Evolutionary conservation across 116 monocot genomes (phyloP), one percentile per base, ranked within the genome.

Genomic region (Trichopus zeylanicus): DNA sequence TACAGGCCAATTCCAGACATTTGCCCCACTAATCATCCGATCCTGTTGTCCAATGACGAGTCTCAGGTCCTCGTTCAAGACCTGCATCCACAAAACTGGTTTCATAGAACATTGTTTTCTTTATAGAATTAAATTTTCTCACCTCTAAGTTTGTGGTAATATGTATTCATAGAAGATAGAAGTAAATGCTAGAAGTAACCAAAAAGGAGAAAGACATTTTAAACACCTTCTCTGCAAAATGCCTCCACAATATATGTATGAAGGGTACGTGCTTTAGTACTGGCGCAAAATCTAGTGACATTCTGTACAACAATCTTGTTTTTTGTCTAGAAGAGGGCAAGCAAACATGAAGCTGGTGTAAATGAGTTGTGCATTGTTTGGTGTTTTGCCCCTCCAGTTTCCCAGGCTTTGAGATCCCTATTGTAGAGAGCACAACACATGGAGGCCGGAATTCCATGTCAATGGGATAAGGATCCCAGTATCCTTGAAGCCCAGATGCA

Each of bases 391-490:
- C 95, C 59, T 95, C 78, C 33, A 95, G 56, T 83, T 90, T 90
- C 29, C 90, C 90, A 12, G 95, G 95, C 56, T 95, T 95, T 59
- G 95, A 95, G 26, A 95, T 95, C 12, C 95, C 95, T 31, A 90
- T 95, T 30, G 87, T 90, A 16, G 95, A 95, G 5, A 90, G 73
- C 18, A 95, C 90, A 63, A 95, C 87, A 57, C 90, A 95, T 5
- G 95, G 95, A 1, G 95, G 90, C 10, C 67, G 75, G 47, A 95
- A 95, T 59, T 95, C 95, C 95, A 95, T 95, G 81, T 95, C 95
- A 8, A 95, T 95, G 1, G 95, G 95, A 63, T 95, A 95, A 13
- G 95, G 95, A 70, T 95, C 95, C 95, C 95, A 95, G 65, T 90
- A 95, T 25, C 95, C 95, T 73, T 90, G 67, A 31, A 95, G 81